These are phyloP conservation scores for Fusarium newnesense DNA, from an alignment of 2,329 filamentous ascomycete genomes.

Conservation along the genomic window DNA sequence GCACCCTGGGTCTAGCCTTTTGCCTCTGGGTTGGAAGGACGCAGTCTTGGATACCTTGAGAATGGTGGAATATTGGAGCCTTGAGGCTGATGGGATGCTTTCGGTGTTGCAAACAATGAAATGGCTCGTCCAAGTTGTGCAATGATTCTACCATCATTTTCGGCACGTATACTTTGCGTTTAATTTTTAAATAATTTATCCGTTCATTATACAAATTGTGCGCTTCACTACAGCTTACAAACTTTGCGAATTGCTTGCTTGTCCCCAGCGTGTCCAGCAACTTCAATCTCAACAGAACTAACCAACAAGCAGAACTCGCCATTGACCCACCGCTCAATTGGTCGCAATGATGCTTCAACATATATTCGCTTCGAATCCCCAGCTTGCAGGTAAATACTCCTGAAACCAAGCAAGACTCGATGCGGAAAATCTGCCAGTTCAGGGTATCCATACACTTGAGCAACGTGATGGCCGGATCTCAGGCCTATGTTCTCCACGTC, in stretches of 20 bases:
- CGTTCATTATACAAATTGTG: not conserved
- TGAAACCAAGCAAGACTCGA: not conserved
- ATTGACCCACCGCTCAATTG: not conserved
- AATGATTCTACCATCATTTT: not conserved
- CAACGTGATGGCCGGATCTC: conserved; percentile 12
- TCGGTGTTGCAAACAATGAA: not conserved
- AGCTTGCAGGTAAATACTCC: not conserved
- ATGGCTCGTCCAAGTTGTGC: not conserved
- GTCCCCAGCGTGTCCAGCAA: not conserved
- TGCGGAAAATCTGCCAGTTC: not conserved
- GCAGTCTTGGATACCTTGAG: not conserved
- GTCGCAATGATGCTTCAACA: not conserved
- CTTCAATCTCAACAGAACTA: not conserved
- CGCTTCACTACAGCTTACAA: not conserved
- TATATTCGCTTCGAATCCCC: not conserved
- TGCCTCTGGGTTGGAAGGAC: not conserved
- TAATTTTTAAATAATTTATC: not conserved
- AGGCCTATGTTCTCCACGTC: conserved; percentile 15
- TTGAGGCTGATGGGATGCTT: not conserved
- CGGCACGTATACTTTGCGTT: accelerated
- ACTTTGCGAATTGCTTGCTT: not conserved
- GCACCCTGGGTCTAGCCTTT: not conserved
- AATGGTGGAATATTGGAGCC: not conserved
- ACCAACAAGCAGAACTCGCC: not conserved
- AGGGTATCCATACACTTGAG: conserved; percentile 31